These are phyloP conservation scores for Keqinozyma sinolaborantium DNA, from an alignment of 1,139 yeast species.

Conservation along the genomic window DNA sequence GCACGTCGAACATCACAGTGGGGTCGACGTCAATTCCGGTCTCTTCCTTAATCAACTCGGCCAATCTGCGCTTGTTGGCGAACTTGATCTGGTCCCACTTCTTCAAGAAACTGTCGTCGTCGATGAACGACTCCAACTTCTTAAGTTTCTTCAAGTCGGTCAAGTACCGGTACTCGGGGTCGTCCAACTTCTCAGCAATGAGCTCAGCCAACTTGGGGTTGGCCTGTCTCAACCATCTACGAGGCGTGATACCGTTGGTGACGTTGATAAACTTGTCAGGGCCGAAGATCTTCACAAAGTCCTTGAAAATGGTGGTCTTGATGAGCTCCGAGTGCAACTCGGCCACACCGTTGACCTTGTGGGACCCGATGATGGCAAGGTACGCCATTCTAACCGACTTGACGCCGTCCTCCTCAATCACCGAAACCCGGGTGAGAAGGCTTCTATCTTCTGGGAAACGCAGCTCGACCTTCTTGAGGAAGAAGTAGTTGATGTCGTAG, in stretches of 20 bases:
- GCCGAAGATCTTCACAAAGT: slow-evolving; percentile 82
- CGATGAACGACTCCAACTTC: slow-evolving; percentile 60
- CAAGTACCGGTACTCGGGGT: slow-evolving; percentile 59
- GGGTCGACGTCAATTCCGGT: slow-evolving; percentile 72
- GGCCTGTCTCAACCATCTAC: slow-evolving; percentile 95
- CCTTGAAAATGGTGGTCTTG: slow-evolving; percentile 85
- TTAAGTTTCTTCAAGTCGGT: slow-evolving; percentile 69
- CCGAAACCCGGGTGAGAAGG: slow-evolving; percentile 67
- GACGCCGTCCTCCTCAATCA: slow-evolving; percentile 77
- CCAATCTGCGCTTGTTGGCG: slow-evolving; percentile 66
- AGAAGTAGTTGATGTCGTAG: slow-evolving; percentile 78
- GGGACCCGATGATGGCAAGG: slow-evolving; percentile 89
- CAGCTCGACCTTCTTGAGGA: slow-evolving; percentile 72
- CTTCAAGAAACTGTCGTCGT: slow-evolving; percentile 64
- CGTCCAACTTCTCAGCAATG: slow-evolving; percentile 69
- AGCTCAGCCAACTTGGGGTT: slow-evolving; percentile 75
- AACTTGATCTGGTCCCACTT: slow-evolving; percentile 73
- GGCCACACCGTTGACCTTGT: slow-evolving; percentile 93
- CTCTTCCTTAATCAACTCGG: slow-evolving; percentile 63
- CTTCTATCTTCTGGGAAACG: slow-evolving; percentile 71
- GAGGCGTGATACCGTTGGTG: slow-evolving; percentile 93
- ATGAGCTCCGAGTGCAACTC: slow-evolving; percentile 91
- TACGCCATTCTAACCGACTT: slow-evolving; percentile 91
- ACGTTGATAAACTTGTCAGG: slow-evolving; percentile 83
- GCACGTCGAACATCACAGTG: slow-evolving; percentile 79